Evolutionary conservation across 2,329 filamentous ascomycete genomes (phyloP), one percentile per base, ranked within the genome.

Genomic region (Stenocarpella maydis): DNA sequence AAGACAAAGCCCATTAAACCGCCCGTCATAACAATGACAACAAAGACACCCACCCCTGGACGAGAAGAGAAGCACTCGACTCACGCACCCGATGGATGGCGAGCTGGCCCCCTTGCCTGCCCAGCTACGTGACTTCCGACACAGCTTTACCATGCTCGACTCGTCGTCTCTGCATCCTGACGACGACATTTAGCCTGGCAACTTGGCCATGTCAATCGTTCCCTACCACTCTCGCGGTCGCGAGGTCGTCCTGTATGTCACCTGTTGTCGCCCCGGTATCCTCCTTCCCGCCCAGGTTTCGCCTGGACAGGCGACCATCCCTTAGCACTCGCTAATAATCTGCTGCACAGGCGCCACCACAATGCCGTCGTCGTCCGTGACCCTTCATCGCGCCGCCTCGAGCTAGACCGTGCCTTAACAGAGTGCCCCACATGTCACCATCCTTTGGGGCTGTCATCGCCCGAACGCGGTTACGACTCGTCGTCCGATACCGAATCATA

Each of bases 291-390:
- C 7, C 41, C 55, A 49, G 50, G 47, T 21, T 50, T 12, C 17
- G 8, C 37, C 2, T 39, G 37, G 24, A n/a, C 2, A 9, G 26
- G 7, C 3, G 24, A 15, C 24, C 17, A 24, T 34, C 55, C 15
- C 3, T 17, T 26, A 17, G 17, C 19, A 14, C 21, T 37, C 15
- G 17, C 58, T 50, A 26, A 55, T 41, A 6, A 24, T 31, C 52
- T 8, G 1, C 6, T 37, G 14, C 4, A 28, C 76, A 98, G 96
- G 65, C 96, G 95, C 72, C 94, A 98, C 79, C 92, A 93, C 77
- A 94, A 97, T 82, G 92, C 95, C 26, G 90, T 99, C 69, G 96
- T 99, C 53, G 90, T 98, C 45, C 95, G 93, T 77, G 95, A 99
- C 81, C 92, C 90, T 55, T 86, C 89, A 37, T 97, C 95, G 8